A percentile compares a stretch with the other conserved stretches of the same genome.
phyloP scores from a whole-genome alignment of 2,329 filamentous ascomycete species.

The Cladosporium sp. region DNA sequence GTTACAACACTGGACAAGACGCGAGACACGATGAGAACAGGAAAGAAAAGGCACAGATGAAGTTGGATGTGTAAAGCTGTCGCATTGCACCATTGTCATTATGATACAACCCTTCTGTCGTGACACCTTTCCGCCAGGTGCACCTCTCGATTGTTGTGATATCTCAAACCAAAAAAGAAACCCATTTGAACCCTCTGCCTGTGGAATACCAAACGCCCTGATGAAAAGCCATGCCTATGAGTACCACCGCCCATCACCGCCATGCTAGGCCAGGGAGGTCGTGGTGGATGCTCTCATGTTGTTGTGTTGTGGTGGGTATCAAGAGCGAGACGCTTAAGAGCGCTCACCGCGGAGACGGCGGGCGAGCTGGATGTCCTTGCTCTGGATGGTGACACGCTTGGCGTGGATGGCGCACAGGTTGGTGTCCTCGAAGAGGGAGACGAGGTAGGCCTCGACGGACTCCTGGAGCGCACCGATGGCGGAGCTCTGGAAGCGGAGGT shows the following conservation, averaged over 20 bases:
- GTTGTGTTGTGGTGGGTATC: constrained; percentile 21
- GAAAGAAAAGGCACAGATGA: constrained; percentile 1
- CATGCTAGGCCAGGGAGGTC: constrained; percentile 25
- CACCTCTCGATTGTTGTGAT: constrained; percentile 23
- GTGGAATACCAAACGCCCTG: constrained; percentile 20
- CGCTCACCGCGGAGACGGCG: constrained; percentile 51
- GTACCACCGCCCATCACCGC: constrained; percentile 28
- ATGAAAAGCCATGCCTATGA: constrained; percentile 16
- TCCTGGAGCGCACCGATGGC: constrained; percentile 91
- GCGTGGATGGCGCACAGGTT: constrained; percentile 96
- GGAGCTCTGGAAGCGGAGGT: constrained; percentile 92
- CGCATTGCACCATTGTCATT: constrained; percentile 32
- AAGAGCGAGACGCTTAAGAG: constrained; percentile 36
- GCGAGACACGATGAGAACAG: neutral
- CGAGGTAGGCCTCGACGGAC: constrained; percentile 90
- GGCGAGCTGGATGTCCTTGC: constrained; percentile 94
- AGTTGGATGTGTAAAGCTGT: constrained; percentile 11
- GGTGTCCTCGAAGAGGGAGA: constrained; percentile 93
- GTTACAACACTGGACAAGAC: neutral
- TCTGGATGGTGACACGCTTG: constrained; percentile 83
- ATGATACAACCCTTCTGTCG: constrained; percentile 31
- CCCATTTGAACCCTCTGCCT: constrained; percentile 17
- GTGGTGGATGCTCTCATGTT: constrained; percentile 19
- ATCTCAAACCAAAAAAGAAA: constrained; percentile 26
- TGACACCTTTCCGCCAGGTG: constrained; percentile 16